Evolutionary conservation across 371 early-diverging fungal genomes (phyloP), one percentile per base, ranked within the genome.

Genomic region (Actinomortierella ambigua): DNA sequence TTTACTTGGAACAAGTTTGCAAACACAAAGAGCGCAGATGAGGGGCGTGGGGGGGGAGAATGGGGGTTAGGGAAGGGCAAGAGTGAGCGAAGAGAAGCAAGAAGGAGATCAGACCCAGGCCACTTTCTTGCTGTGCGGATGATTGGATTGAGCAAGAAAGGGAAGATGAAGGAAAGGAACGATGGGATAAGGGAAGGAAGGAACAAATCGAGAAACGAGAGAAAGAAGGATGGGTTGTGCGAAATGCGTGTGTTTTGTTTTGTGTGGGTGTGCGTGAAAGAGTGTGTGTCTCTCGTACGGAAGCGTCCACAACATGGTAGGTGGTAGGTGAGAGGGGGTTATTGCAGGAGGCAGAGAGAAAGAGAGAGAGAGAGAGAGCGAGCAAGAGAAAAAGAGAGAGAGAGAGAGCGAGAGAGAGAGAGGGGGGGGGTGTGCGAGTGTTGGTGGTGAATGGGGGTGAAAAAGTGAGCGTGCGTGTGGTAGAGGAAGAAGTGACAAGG

Each of bases 401-500:
- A 39, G 42, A 23, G 56, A 53, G 39, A 50, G 53, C 47, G 53
- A 52, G 55, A 55, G 55, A 47, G 39, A 34, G 40, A 53, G 55
- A 46, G 28, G 39, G 40, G 29, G 27, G 48, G 57, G 13, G 28
- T 48, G 51, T 17, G 63, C 39, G 48, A 22, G 68, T 55, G 59
- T 50, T 27, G 52, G 50, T 50, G 43, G 59, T 34, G 14, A 4
- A n/a, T n/a, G 27, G n/a, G 39, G 41, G 47, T 48, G 53, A 43
- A 29, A 34, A 68, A 24, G 58, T 58, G 42, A 42, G 41, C 52
- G 58, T 57, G 40, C 50, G 34, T 49, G 58, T 59, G 59, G 60
- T 59, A 59, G 60, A 52, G 48, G 42, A 34, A 34, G 51, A 41
- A 55, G 55, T 26, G 50, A 57, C 24, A 20, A 56, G 48, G 48